Evolutionary conservation across 192 early-diverging fungal species (phyloP), one percentile per base, ranked within the genome.

Genomic region (Obelidium mucronatum): DNA sequence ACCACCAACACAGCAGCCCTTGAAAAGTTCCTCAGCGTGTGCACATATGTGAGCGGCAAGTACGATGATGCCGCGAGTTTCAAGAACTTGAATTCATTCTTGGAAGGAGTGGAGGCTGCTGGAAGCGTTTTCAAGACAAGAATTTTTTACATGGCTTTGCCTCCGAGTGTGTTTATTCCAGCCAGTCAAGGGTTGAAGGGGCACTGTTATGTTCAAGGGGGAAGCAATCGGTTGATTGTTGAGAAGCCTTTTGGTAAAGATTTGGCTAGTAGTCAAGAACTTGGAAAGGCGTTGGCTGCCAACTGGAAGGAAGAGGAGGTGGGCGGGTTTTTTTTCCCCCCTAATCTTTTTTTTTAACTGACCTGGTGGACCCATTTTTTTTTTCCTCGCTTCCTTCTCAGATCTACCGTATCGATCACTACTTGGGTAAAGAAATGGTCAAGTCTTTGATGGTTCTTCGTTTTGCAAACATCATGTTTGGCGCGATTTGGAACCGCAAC

Each of bases 361-460:
- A 48, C n/a, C 58, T 26, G 15, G 13, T 24, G 30, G 0, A 19
- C 58, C 58, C 1, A 1, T 67, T n/a, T 26, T 75, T 31, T 2
- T 67, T 19, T 22, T 77, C 55, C 15, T 39, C 33, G 22, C 24
- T 26, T 44, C 44, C 17, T 52, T 28, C 31, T 13, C 67, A 94
- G 92, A 94, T 97, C 62, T 98, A 95, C 88, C 93, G 97, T 65
- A 99, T 99, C 75, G 97, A 99, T 80, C 97, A 99, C 81, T 99
- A 99, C 75, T 90, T 98, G 39, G 97, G 97, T 72, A 98, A 98
- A 82, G 97, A 98, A 79, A 98, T 98, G 97, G 96, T 98, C 75
- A 98, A 98, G 85, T 97, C 97, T 80, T 83, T 98, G 62, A 93
- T 96, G 88, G 91, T 93, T 6, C 75, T 98, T 67, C 90, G 97